A percentile compares a stretch with the other conserved stretches of the same genome.
Conservation (phyloP, 805 yeast species). For the Wickerhamomyces tratensis region DNA sequence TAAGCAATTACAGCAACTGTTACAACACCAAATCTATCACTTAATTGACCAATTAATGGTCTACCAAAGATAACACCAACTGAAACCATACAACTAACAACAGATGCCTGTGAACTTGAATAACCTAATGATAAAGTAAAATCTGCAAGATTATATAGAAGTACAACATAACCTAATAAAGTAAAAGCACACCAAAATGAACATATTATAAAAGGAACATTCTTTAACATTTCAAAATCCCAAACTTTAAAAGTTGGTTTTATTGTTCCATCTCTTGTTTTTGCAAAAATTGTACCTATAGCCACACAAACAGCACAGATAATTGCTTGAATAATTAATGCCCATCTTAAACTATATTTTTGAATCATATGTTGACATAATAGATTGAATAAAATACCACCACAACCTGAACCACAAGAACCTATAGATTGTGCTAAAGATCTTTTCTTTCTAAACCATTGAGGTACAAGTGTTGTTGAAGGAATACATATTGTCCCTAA, state of each 20-base stretch:
- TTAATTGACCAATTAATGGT: slow-evolving; percentile 37
- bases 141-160: slow-evolving; percentile 44
- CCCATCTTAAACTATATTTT: slow-evolving; percentile 13
- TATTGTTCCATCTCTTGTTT: slow-evolving; percentile 24
- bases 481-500: slow-evolving; percentile 41
- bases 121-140: slow-evolving; percentile 48
- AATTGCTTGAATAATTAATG: slow-evolving; percentile 21
- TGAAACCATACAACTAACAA: slow-evolving; percentile 44
- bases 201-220: slow-evolving; percentile 33
- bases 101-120: slow-evolving; percentile 37
- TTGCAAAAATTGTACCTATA: slow-evolving; percentile 21
- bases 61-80: slow-evolving; percentile 44
- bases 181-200: slow-evolving; percentile 33
- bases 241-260: slow-evolving; percentile 25
- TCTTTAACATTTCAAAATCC: slow-evolving; percentile 28
- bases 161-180: slow-evolving; percentile 46
- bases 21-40: slow-evolving; percentile 40
- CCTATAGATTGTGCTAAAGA: slow-evolving; percentile 25
- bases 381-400: slow-evolving; percentile 27
- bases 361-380: slow-evolving; percentile 13
- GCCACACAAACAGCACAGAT: slow-evolving; percentile 21
- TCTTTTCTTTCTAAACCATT: slow-evolving; percentile 45
- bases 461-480: slow-evolving; percentile 38
- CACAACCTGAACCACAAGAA: slow-evolving; percentile 27
- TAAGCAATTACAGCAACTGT: slow-evolving; percentile 30